A percentile compares a stretch with the other conserved stretches of the same genome.
Evolutionary conservation across 1,284 basidiomycete genomes (phyloP).

Genomic region (Vanrija sp.): DNA sequence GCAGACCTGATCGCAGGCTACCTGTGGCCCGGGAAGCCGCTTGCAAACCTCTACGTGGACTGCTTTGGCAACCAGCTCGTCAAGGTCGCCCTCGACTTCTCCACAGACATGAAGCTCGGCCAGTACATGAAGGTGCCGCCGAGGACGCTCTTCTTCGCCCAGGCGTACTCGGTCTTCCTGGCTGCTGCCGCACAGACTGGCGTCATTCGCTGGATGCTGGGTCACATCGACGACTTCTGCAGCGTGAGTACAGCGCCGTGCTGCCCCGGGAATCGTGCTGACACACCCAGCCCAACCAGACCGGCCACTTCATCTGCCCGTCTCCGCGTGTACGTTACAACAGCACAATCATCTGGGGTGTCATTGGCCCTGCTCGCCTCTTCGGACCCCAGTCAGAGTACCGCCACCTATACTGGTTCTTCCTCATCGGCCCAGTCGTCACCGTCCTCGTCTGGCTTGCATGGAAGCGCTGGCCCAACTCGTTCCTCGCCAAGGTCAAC

Average conservation of each 20-base stretch:
- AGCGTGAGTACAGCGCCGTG: neutral
- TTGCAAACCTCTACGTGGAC: constrained; percentile 66
- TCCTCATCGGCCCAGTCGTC: constrained; percentile 54
- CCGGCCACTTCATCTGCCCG: constrained; percentile 44
- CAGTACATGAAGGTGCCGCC: constrained; percentile 30
- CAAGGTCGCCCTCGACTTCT: constrained; percentile 52
- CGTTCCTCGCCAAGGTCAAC: constrained; percentile 72
- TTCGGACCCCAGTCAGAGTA: constrained; percentile 53
- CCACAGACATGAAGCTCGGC: constrained; percentile 53
- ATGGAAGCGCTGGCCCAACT: constrained; percentile 57
- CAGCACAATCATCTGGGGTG: constrained; percentile 50
- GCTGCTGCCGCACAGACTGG: constrained; percentile 49
- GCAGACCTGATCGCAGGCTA: constrained; percentile 62
- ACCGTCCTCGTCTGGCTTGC: constrained; percentile 71
- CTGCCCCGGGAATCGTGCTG: too few relatives aligned
- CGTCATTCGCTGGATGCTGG: constrained; percentile 50
- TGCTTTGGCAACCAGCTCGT: constrained; percentile 54
- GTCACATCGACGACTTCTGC: constrained; percentile 18
- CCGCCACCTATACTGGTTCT: constrained; percentile 42
- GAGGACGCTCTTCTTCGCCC: constrained; percentile 72
- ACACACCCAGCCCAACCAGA: constrained; percentile 27
- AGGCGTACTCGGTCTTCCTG: constrained; percentile 54
- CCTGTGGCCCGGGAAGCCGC: constrained; percentile 57
- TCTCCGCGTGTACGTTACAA: constrained; percentile 46
- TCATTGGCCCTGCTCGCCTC: constrained; percentile 66